These are phyloP conservation scores for Umbelopsis sp. DNA, from an alignment of 371 early-diverging fungal genomes.

Conservation along the genomic window DNA sequence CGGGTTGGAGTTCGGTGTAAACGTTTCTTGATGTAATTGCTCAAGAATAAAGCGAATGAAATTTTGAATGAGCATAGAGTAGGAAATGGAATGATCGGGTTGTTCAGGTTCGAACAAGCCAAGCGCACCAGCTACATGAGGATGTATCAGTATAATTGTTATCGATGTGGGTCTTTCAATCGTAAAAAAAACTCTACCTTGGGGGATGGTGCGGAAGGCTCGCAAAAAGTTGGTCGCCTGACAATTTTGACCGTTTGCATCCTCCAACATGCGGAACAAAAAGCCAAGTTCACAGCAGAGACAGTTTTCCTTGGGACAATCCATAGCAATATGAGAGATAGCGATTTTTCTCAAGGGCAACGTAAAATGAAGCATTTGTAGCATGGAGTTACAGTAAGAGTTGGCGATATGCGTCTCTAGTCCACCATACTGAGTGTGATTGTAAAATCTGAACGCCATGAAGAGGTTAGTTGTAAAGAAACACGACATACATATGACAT, in stretches of 20 bases:
- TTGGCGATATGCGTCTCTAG: slow-evolving; percentile 91
- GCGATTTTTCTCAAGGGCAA: slow-evolving; percentile 66
- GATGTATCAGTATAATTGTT: slow-evolving; percentile 6
- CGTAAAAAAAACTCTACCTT: slow-evolving; percentile 55
- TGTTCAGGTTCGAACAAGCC: slow-evolving; percentile 86
- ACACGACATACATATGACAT: not conserved
- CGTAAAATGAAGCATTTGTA: slow-evolving; percentile 84
- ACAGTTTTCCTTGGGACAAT: slow-evolving; percentile 78
- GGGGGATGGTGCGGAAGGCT: slow-evolving; percentile 80
- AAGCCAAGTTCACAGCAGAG: slow-evolving; percentile 92
- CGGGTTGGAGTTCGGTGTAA: slow-evolving; percentile 36
- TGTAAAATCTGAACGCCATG: slow-evolving; percentile 64
- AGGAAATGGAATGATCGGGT: slow-evolving; percentile 61
- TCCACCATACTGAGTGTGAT: slow-evolving; percentile 83
- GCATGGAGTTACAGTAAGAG: slow-evolving; percentile 86
- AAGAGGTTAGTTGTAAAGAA: not conserved
- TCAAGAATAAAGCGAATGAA: slow-evolving; percentile 90
- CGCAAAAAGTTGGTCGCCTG: slow-evolving; percentile 91
- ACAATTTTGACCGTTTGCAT: slow-evolving; percentile 89
- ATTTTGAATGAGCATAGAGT: slow-evolving; percentile 79
- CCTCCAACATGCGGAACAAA: slow-evolving; percentile 89
- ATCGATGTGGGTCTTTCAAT: not conserved
- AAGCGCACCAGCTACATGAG: slow-evolving; percentile 65
- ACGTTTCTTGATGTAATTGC: slow-evolving; percentile 80
- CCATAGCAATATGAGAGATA: slow-evolving; percentile 71